phyloP scores from a whole-genome alignment of 2,329 filamentous ascomycete species.

The Aspergillus carbonarius region DNA sequence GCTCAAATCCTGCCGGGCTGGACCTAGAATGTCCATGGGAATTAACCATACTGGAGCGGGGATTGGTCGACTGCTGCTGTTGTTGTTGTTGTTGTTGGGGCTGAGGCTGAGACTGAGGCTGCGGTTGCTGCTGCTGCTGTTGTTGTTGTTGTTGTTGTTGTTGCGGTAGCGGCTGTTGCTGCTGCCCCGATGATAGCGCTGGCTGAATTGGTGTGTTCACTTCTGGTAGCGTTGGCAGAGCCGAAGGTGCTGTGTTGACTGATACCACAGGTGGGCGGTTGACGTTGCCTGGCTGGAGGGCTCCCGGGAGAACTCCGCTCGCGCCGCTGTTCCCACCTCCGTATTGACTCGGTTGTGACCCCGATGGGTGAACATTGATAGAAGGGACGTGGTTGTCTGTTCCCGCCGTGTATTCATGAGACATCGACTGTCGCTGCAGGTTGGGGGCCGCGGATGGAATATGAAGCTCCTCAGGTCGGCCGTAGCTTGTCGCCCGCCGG shows the following conservation, averaged over 20 bases:
- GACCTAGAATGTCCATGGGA: constrained; percentile 80
- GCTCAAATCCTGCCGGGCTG: constrained; percentile 67
- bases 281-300: constrained; percentile 57
- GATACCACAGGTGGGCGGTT: constrained; percentile 54
- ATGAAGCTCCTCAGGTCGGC: constrained; percentile 58
- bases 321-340: constrained; percentile 40
- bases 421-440: constrained; percentile 41
- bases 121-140: constrained; percentile 2
- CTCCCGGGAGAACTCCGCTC: constrained; percentile 54
- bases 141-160: constrained; percentile 15
- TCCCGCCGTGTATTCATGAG: constrained; percentile 51
- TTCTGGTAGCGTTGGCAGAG: constrained; percentile 57
- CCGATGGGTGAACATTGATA: constrained; percentile 62
- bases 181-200: constrained; percentile 1
- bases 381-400: constrained; percentile 53
- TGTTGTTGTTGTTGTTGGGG: too few relatives aligned
- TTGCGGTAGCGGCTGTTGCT: constrained; percentile 8
- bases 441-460: constrained; percentile 47
- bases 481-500: constrained; percentile 49
- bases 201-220: constrained; percentile 36
- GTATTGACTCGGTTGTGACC: constrained; percentile 50
- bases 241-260: constrained; percentile 57
- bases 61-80: constrained; percentile 45
- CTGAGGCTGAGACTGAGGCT: constrained; percentile 13
- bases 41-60: constrained; percentile 63